A percentile compares a stretch with the other conserved stretches of the same genome.
phyloP scores from a whole-genome alignment of 2,329 filamentous ascomycete genomes.

The Cytospora piceicola region DNA sequence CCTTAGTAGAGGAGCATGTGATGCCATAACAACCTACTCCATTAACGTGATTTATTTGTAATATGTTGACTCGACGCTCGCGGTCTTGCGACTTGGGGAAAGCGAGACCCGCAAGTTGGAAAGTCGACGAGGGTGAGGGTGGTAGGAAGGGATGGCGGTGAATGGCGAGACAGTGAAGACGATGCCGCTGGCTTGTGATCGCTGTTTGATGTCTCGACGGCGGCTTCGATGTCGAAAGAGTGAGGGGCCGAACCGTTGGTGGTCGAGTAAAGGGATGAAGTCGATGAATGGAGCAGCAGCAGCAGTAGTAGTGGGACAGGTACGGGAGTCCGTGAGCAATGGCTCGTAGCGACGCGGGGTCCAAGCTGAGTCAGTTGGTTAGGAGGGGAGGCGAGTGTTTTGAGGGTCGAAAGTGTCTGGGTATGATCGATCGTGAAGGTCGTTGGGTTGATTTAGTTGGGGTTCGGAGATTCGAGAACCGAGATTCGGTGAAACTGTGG shows the following conservation, averaged over 20 bases:
- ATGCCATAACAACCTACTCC: constrained; percentile 52
- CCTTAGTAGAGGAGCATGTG: constrained; percentile 61
- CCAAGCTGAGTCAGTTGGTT: constrained; percentile 30
- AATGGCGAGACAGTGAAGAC: not conserved
- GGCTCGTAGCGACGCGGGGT: constrained; percentile 29
- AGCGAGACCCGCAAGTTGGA: constrained; percentile 9
- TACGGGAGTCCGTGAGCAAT: constrained; percentile 24
- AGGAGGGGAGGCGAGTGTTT: constrained; percentile 2
- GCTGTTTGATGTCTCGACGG: not conserved
- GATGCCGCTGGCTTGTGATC: not conserved
- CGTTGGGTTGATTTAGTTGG: not conserved
- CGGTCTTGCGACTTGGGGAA: constrained; percentile 15
- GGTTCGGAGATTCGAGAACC: constrained; percentile 6
- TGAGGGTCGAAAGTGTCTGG: constrained; percentile 8
- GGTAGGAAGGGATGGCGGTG: constrained; percentile 8
- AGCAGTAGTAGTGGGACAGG: constrained; percentile 15
- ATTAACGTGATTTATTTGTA: constrained; percentile 30
- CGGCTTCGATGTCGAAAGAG: constrained; percentile 17
- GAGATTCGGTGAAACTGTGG: constrained; percentile 19
- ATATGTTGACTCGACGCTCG: constrained; percentile 20
- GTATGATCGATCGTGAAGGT: not conserved
- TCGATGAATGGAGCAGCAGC: constrained; percentile 23
- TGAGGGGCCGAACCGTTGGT: constrained; percentile 20
- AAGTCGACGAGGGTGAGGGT: constrained; percentile 15
- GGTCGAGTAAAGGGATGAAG: constrained; percentile 28